A percentile compares a stretch with the other conserved stretches of the same genome.
Conservation (phyloP, 2,329 filamentous ascomycete genomes). For the Ilyonectria robusta region DNA sequence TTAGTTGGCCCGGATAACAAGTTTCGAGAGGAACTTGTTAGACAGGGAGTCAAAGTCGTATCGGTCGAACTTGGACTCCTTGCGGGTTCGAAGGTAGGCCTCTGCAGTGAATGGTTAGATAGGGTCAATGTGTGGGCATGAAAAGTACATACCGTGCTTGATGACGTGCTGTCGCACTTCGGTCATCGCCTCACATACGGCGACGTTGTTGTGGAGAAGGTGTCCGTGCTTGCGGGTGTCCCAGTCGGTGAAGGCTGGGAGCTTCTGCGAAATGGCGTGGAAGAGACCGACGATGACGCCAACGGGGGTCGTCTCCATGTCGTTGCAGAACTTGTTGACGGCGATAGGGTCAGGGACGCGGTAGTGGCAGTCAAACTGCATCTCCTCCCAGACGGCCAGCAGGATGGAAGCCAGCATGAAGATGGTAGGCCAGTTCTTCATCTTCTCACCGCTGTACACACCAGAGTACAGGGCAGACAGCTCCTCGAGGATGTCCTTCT, state of each 20-base stretch:
- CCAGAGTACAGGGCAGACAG: slow-evolving; percentile 94
- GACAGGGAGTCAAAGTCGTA: slow-evolving; percentile 95
- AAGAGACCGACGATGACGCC: slow-evolving; percentile 97
- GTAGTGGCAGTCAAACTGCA: slow-evolving; percentile 99
- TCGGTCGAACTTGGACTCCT: slow-evolving; percentile 87
- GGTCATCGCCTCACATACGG: slow-evolving; percentile 95
- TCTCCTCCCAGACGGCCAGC: slow-evolving; percentile 96
- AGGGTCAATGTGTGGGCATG: background rate
- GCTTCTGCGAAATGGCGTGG: slow-evolving; percentile 97
- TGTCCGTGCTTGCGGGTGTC: slow-evolving; percentile 93
- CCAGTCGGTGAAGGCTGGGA: slow-evolving; percentile 94
- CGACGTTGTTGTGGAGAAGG: slow-evolving; percentile 88
- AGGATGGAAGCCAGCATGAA: slow-evolving; percentile 97
- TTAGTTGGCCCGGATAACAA: slow-evolving; percentile 95
- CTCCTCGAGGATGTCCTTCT: slow-evolving; percentile 96
- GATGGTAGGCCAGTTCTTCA: slow-evolving; percentile 99
- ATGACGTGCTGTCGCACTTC: slow-evolving; percentile 93
- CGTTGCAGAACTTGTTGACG: slow-evolving; percentile 93
- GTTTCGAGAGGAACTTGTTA: slow-evolving; percentile 96
- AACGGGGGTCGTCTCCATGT: slow-evolving; percentile 97
- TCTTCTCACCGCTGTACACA: slow-evolving; percentile 95
- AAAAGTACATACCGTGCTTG: slow-evolving; percentile 83
- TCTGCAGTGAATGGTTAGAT: slow-evolving; percentile 68
- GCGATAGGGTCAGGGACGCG: slow-evolving; percentile 86
- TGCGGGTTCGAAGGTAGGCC: slow-evolving; percentile 85